phyloP scores from a whole-genome alignment of 208 protist species.

The Acanthamoeba castellanii region DNA sequence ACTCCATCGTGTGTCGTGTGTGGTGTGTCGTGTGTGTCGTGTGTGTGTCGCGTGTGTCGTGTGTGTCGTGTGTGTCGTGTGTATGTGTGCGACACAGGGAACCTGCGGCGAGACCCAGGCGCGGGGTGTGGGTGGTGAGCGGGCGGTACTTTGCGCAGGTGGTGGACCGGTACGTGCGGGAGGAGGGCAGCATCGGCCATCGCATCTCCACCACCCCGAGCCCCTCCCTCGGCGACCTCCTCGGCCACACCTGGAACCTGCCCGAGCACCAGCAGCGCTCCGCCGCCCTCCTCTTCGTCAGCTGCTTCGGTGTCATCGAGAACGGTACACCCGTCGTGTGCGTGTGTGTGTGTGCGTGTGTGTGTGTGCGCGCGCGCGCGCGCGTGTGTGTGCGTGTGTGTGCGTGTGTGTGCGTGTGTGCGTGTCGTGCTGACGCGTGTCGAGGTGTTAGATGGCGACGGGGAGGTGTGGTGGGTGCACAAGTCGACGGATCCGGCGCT shows the following conservation, averaged over 20 bases:
- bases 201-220: slow-evolving; percentile 35
- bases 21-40: too few relatives aligned
- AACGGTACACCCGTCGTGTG: background rate
- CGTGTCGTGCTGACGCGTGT: background rate
- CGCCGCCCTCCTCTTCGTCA: background rate
- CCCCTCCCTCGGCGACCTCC: slow-evolving; percentile 21
- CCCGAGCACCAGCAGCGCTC: background rate
- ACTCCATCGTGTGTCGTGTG: too few relatives aligned
- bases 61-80: too few relatives aligned
- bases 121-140: slow-evolving; percentile 43
- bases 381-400: too few relatives aligned
- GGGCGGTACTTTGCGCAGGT: slow-evolving; percentile 47
- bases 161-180: slow-evolving; percentile 21
- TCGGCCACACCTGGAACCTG: background rate
- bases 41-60: too few relatives aligned
- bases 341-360: too few relatives aligned
- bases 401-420: too few relatives aligned
- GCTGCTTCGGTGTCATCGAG: slow-evolving; percentile 60
- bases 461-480: background rate
- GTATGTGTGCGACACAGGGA: background rate
- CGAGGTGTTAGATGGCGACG: background rate
- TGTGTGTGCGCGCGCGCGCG: too few relatives aligned
- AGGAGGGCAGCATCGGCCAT: slow-evolving; percentile 19
- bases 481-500: background rate
- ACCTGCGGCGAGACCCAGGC: background rate